Base-by-base conservation (phyloP, 805 yeast species). In the Ogataea methylovora region DNA sequence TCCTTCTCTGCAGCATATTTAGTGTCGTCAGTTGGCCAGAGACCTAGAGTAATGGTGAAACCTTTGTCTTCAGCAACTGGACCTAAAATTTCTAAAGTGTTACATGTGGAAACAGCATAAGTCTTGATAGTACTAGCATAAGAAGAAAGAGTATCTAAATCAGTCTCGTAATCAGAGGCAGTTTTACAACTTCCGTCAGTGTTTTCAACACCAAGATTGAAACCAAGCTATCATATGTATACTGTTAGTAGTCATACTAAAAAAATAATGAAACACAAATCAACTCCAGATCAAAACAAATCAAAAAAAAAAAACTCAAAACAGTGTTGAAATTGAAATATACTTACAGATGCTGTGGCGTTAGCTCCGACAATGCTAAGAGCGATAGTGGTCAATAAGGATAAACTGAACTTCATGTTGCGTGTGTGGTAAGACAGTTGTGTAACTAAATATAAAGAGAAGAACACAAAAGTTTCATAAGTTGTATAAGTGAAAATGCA, bases 81-180 rank as follows among this genome's bases (percentile, higher is more conserved):
- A 37, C 87, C 95, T 45, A 90, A 66, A 52, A 68, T 68, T 63
- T 81, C 74, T 54, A 90, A 70, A 39, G 96, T 84, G 72, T 87
- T 79, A 71, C 97, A 90, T 61, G 85, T 94, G n/a, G 94, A 79
- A 32, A 83, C 87, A 21, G 97, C 92, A 58, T 86, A 90, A 25
- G 90, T 83, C 62, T 88, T 84, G 48, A 90, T 75, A 33, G 73
- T 71, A 41, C 65, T 62, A 27, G 92, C 63, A 65, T 83, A 75
- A 30, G 65, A 47, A 34, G 73, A 62, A 46, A 90, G 62, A 24
- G 65, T 58, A 17, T 67, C 65, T 46, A 90, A 69, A 56, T 88
- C 97, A 32, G 61, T 46, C 48, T 69, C 70, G 63, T 77, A 90
- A 51, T 86, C 94, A 13, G 62, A 56, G 32, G 84, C 69, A 37